These are phyloP conservation scores for Aureococcus anophagefferens DNA, from an alignment of 108 stramenopile species.

Conservation along the genomic window DNA sequence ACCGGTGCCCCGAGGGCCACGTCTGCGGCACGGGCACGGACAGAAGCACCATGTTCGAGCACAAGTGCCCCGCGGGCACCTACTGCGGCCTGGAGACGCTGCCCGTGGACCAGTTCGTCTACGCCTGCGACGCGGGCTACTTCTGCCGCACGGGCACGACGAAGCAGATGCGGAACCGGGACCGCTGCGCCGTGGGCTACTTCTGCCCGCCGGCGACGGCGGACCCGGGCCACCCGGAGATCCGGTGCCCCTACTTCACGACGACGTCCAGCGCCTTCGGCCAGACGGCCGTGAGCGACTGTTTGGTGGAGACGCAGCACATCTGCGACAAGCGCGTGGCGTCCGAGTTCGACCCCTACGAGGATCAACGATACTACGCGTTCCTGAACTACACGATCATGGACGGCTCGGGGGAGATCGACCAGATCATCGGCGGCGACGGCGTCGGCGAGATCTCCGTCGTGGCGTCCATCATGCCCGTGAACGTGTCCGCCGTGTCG, in stretches of 20 bases:
- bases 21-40: conserved; percentile 60
- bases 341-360: conserved; percentile 28
- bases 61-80: conserved; percentile 57
- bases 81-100: conserved; percentile 43
- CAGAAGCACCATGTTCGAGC: conserved; percentile 44
- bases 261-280: conserved; percentile 34
- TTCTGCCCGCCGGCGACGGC: conserved; percentile 60
- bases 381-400: conserved; percentile 37
- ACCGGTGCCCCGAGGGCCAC: conserved; percentile 56
- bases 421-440: background rate
- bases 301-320: conserved; percentile 40
- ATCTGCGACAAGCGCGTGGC: conserved; percentile 62
- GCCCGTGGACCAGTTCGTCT: conserved; percentile 41
- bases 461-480: conserved; percentile 47
- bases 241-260: conserved; percentile 56
- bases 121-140: conserved; percentile 44
- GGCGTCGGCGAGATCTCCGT: conserved; percentile 50
- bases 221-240: conserved; percentile 17
- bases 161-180: conserved; percentile 28
- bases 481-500: conserved; percentile 33
- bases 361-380: conserved; percentile 51
- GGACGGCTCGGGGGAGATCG: conserved; percentile 23
- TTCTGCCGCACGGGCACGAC: conserved; percentile 57
- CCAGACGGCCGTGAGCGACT: conserved; percentile 32
- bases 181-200: conserved; percentile 57